These are phyloP conservation scores for Bifiguratus adelaidae DNA, from an alignment of 192 early-diverging fungal species.

Conservation along the genomic window DNA sequence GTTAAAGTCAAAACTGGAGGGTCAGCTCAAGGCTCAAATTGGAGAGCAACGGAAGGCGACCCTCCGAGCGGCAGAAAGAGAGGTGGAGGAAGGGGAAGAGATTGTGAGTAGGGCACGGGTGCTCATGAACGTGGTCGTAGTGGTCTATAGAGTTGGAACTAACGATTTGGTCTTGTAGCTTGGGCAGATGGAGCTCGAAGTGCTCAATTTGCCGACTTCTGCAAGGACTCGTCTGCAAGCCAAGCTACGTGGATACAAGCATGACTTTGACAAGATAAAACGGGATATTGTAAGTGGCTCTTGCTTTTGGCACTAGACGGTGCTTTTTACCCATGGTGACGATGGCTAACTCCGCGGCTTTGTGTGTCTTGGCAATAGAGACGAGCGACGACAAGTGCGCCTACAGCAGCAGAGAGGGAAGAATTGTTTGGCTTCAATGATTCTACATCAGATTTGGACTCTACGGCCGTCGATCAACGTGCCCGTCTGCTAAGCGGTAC, in stretches of 20 bases:
- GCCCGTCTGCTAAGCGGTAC: conserved; percentile 74
- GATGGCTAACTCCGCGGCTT: not conserved
- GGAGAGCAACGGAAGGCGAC: conserved; percentile 69
- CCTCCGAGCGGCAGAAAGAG: conserved; percentile 65
- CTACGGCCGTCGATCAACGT: conserved; percentile 64
- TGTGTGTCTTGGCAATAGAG: conserved; percentile 20
- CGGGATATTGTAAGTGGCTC: conserved; percentile 52
- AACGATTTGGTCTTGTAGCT: conserved; percentile 29
- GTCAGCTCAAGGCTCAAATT: conserved; percentile 41
- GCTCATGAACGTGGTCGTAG: not conserved
- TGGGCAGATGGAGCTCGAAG: conserved; percentile 91
- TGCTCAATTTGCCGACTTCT: conserved; percentile 57
- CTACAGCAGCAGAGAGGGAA: conserved; percentile 39
- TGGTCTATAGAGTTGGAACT: too few relatives aligned
- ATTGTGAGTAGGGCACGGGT: conserved; percentile 43
- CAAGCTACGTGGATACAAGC: conserved; percentile 59
- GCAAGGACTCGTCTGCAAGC: conserved; percentile 54
- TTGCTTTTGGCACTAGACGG: not conserved
- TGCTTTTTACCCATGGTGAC: not conserved
- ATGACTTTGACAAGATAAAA: conserved; percentile 69
- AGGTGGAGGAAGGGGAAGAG: conserved; percentile 84
- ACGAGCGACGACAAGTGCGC: conserved; percentile 24
- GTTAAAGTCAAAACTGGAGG: conserved; percentile 43
- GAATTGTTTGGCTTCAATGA: conserved; percentile 46
- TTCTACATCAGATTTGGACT: conserved; percentile 33